phyloP scores from a whole-genome alignment of 768 basidiomycete species.

The Termitomyces titanicus region DNA sequence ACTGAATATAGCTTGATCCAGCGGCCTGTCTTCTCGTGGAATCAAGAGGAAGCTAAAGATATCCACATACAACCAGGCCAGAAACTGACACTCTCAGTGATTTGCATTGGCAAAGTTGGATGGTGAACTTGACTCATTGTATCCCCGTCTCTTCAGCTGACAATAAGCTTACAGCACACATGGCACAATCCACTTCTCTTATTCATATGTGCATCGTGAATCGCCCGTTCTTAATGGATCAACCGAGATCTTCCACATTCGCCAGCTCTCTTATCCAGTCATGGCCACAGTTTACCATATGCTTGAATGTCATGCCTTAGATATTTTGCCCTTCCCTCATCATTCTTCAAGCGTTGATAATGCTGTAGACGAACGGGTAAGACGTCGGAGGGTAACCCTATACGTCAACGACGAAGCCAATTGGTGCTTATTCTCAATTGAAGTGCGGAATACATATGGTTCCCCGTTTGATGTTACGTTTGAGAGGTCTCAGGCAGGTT shows the following conservation, averaged over 20 bases:
- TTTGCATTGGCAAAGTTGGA: slow-evolving; percentile 85
- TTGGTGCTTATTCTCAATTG: slow-evolving; percentile 86
- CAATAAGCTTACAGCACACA: slow-evolving; percentile 49
- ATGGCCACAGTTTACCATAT: slow-evolving; percentile 95
- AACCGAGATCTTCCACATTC: slow-evolving; percentile 69
- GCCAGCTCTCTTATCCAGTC: slow-evolving; percentile 85
- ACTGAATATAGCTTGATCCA: slow-evolving; percentile 79
- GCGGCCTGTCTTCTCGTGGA: slow-evolving; percentile 81
- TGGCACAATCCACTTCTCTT: slow-evolving; percentile 81
- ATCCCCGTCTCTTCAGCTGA: slow-evolving; percentile 10
- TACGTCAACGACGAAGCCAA: slow-evolving; percentile 48
- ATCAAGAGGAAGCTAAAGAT: slow-evolving; percentile 39
- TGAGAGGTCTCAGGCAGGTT: slow-evolving; percentile 62
- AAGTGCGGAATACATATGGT: slow-evolving; percentile 91
- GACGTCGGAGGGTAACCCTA: slow-evolving; percentile 26
- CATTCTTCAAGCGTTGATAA: slow-evolving; percentile 17
- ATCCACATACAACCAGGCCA: slow-evolving; percentile 72
- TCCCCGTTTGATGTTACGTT: slow-evolving; percentile 88
- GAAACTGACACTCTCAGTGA: slow-evolving; percentile 62
- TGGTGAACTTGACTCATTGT: slow-evolving; percentile 59
- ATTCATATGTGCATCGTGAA: slow-evolving; percentile 61
- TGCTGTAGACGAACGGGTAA: slow-evolving; percentile 17
- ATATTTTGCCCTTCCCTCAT: slow-evolving; percentile 64
- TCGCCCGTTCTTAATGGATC: slow-evolving; percentile 21
- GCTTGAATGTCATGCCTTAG: slow-evolving; percentile 83